Percentiles rank a stretch among this genome's conserved stretches.
phyloP scores from a whole-genome alignment of 768 basidiomycete genomes.

The Lentinus tigrinus region DNA sequence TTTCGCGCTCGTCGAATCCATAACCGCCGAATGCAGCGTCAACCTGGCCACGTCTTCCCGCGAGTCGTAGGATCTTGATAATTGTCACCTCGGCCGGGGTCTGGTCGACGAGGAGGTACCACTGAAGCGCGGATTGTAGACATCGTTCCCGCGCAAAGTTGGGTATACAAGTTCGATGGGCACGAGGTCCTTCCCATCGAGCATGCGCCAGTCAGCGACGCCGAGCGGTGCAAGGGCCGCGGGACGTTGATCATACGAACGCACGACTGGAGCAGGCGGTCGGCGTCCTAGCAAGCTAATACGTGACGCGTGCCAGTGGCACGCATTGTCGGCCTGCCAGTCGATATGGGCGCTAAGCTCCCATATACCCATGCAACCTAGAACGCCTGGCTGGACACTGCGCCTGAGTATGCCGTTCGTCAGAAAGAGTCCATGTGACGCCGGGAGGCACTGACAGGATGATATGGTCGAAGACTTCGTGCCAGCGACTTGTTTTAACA shows the following conservation, averaged over 20 bases:
- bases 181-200: conserved; percentile 38
- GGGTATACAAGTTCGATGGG: conserved; percentile 35
- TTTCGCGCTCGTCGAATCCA: conserved; percentile 31
- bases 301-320: conserved; percentile 33
- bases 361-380: conserved; percentile 22
- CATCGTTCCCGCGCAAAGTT: conserved; percentile 32
- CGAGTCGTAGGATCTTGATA: conserved; percentile 46
- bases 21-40: conserved; percentile 43
- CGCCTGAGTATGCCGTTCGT: conserved; percentile 3
- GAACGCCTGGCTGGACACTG: conserved; percentile 20
- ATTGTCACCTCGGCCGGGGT: conserved; percentile 38
- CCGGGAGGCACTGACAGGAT: conserved; percentile 31
- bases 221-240: conserved; percentile 44
- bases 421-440: too few species aligned
- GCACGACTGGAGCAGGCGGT: conserved; percentile 38
- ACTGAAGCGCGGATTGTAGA: conserved; percentile 34
- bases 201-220: conserved; percentile 37
- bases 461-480: conserved; percentile 46
- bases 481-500: conserved; percentile 38
- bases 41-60: conserved; percentile 37
- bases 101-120: conserved; percentile 39
- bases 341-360: conserved; percentile 43
- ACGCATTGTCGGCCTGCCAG: conserved; percentile 38
- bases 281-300: conserved; percentile 40
- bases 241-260: conserved; percentile 46